Evolutionary conservation across 495 filamentous ascomycete species (phyloP).

Genomic region (Penicilliopsis zonata): DNA sequence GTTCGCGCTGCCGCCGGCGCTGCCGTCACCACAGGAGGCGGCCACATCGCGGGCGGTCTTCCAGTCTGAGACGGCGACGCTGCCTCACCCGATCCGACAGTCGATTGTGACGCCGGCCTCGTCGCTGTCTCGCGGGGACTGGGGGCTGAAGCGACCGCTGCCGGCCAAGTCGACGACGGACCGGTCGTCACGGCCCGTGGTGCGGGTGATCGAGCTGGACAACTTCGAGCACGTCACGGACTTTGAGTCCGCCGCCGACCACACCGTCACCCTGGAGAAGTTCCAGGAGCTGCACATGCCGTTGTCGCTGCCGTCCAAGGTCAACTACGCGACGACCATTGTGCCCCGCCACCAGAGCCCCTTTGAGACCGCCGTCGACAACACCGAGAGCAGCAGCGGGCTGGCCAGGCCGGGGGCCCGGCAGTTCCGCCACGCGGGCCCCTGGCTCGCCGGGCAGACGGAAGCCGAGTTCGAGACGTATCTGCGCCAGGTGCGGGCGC

Average conservation of each 20-base stretch:
- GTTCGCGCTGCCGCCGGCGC: slow-evolving; percentile 48
- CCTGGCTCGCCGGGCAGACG: slow-evolving; percentile 68
- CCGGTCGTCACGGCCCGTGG: slow-evolving; percentile 53
- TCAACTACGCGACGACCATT: slow-evolving; percentile 17
- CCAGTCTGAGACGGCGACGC: slow-evolving; percentile 55
- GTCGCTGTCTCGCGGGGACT: slow-evolving; percentile 73
- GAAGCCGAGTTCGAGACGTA: slow-evolving; percentile 60
- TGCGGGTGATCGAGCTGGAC: slow-evolving; percentile 65
- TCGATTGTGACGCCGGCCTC: slow-evolving; percentile 68
- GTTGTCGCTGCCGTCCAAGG: slow-evolving; percentile 36
- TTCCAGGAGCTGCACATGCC: slow-evolving; percentile 73
- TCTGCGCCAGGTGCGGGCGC: slow-evolving; percentile 47
- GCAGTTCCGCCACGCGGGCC: slow-evolving; percentile 44
- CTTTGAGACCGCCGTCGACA: slow-evolving; percentile 37
- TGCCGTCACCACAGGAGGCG: slow-evolving; percentile 33
- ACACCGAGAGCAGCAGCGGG: slow-evolving; percentile 27
- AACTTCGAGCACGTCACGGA: slow-evolving; percentile 87
- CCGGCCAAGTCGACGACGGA: slow-evolving; percentile 59
- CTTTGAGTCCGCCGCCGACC: slow-evolving; percentile 73
- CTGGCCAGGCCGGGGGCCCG: slow-evolving; percentile 17
- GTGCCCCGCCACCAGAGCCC: slow-evolving; percentile 32
- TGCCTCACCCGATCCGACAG: slow-evolving; percentile 69
- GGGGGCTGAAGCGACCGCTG: slow-evolving; percentile 84
- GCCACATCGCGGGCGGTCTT: slow-evolving; percentile 26
- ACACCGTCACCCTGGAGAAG: slow-evolving; percentile 70